Conservation (phyloP, 2,329 filamentous ascomycete genomes). For the Colletotrichum australisinense region DNA sequence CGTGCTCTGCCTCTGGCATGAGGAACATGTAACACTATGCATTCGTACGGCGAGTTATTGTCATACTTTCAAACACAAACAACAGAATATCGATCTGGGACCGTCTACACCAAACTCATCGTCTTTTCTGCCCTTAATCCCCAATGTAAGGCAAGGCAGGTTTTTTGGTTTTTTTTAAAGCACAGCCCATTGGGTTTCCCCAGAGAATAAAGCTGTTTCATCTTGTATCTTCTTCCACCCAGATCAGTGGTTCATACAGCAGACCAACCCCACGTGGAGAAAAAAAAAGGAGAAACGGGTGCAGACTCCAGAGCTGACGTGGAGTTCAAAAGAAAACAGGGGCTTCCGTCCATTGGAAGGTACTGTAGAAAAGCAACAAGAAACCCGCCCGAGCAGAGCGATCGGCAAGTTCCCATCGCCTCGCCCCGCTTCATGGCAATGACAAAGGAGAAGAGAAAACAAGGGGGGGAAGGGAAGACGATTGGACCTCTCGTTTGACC, state of each 20-base stretch:
- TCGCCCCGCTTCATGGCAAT: not conserved
- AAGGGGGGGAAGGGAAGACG: not conserved
- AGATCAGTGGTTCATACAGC: not conserved
- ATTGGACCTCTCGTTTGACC: not conserved
- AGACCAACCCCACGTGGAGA: not conserved
- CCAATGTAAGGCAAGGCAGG: not conserved
- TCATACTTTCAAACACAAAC: not conserved
- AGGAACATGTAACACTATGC: not conserved
- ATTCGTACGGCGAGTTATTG: not conserved
- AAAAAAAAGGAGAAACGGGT: not conserved
- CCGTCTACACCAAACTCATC: not conserved
- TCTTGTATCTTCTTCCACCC: not conserved
- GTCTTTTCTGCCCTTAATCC: not conserved
- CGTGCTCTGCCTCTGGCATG: slow-evolving; percentile 9
- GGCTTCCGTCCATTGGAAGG: not conserved
- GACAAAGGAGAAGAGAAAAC: not conserved
- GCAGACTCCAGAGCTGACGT: not conserved
- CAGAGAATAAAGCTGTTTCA: not conserved
- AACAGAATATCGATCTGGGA: not conserved
- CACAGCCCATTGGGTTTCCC: not conserved
- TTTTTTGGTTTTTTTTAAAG: not conserved
- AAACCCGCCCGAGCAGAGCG: not conserved
- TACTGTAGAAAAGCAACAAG: slow-evolving; percentile 5
- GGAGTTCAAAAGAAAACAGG: not conserved
- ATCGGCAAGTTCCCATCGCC: not conserved